A percentile compares a stretch with the other conserved stretches of the same genome.
These are phyloP conservation scores for Auricularia heimuer DNA, from an alignment of 768 basidiomycete genomes.

Conservation along the genomic window DNA sequence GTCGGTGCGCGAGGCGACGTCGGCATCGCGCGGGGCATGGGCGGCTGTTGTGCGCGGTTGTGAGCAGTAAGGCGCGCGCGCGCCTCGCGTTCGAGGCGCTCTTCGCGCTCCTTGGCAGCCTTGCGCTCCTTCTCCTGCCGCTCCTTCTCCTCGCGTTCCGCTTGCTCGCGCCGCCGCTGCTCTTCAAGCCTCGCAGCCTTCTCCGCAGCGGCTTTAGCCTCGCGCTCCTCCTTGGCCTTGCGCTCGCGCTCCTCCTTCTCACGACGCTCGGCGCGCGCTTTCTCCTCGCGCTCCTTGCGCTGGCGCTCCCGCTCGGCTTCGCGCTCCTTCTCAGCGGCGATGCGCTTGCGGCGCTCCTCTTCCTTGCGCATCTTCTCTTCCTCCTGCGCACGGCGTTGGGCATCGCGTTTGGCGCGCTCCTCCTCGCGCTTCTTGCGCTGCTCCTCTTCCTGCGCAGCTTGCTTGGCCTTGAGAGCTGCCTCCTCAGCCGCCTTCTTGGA, in stretches of 20 bases:
- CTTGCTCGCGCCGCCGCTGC: constrained; percentile 23
- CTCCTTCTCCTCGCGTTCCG: constrained; percentile 51
- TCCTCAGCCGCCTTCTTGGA: constrained; percentile 85
- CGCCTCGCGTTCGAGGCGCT: constrained; percentile 23
- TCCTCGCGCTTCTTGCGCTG: constrained; percentile 76
- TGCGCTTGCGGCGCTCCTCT: constrained; percentile 69
- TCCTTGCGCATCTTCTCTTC: constrained; percentile 79
- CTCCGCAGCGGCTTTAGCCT: constrained; percentile 43
- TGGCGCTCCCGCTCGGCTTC: constrained; percentile 68
- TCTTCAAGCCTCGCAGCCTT: constrained; percentile 24
- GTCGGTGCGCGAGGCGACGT: constrained; percentile 46
- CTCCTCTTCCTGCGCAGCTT: constrained; percentile 71
- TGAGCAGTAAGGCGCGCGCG: constrained; percentile 12
- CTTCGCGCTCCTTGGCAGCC: constrained; percentile 48
- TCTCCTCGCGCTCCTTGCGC: constrained; percentile 67
- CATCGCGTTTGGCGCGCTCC: constrained; percentile 71
- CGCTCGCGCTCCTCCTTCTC: constrained; percentile 57
- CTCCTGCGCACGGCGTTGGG: constrained; percentile 61
- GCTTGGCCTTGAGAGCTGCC: constrained; percentile 64
- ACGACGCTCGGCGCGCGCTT: constrained; percentile 36
- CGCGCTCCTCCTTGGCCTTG: constrained; percentile 53
- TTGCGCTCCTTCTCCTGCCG: constrained; percentile 44
- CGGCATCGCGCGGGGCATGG: constrained; percentile 19
- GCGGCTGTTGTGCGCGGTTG: constrained; percentile 4
- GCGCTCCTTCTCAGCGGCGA: constrained; percentile 71